Evolutionary conservation across 345 rosid species (phyloP).

Genomic region (Leavenworthia alabamica): DNA sequence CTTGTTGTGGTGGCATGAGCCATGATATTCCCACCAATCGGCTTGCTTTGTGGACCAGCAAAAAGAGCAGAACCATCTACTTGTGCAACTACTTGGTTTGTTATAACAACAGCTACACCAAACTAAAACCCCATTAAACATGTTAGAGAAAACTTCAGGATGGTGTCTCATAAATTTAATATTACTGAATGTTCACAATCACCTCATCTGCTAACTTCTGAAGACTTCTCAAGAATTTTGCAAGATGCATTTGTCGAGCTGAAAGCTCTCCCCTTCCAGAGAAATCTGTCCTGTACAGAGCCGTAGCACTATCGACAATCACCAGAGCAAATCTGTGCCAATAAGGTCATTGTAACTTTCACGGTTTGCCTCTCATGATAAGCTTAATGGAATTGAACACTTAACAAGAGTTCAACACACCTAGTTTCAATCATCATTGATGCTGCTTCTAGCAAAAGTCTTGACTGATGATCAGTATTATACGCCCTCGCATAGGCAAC

Average conservation of each 20-base stretch:
- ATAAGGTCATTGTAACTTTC: constrained; percentile 4
- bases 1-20: constrained; percentile 99
- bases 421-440: constrained; percentile 99
- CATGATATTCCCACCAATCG: constrained; percentile 96
- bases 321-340: constrained; percentile 74
- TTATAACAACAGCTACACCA: constrained; percentile 90
- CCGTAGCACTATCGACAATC: constrained; percentile 96
- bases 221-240: constrained; percentile 89
- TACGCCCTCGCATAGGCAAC: constrained; percentile 98
- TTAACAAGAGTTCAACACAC: constrained; percentile 24
- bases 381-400: not conserved
- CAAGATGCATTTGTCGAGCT: constrained; percentile 98
- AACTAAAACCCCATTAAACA: constrained; percentile 43
- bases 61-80: constrained; percentile 95
- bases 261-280: constrained; percentile 94
- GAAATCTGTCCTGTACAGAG: constrained; percentile 91
- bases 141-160: not conserved
- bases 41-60: constrained; percentile 97
- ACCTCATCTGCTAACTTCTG: constrained; percentile 99
- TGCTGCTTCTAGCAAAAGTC: constrained; percentile 98
- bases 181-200: constrained; percentile 1
- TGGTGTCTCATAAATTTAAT: constrained; percentile 23
- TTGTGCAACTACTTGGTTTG: constrained; percentile 97
- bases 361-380: not conserved
- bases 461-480: constrained; percentile 94